phyloP scores from a whole-genome alignment of 208 protist species.

The Phytomonas sp. region DNA sequence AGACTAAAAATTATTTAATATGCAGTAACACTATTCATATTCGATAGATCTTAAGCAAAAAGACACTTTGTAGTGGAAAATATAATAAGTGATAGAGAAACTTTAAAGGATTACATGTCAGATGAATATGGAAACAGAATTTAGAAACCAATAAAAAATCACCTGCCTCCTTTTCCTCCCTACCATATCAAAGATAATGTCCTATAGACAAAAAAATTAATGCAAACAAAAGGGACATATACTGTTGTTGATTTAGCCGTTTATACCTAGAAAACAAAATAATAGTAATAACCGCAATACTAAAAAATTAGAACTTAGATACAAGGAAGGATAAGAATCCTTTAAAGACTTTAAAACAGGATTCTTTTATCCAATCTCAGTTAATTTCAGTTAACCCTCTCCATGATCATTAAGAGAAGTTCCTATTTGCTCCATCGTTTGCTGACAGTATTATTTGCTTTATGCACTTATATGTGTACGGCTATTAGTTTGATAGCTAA shows the following conservation, averaged over 20 bases:
- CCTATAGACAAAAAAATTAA: not conserved
- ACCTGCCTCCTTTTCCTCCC: not conserved
- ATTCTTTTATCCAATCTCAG: not conserved
- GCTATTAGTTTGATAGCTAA: not conserved
- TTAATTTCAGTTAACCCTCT: not conserved
- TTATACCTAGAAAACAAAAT: not conserved
- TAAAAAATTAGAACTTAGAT: constrained; percentile 4
- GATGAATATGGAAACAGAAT: not conserved
- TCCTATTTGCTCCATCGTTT: not conserved
- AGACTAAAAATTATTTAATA: not conserved
- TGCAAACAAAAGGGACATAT: not conserved
- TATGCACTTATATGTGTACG: not conserved
- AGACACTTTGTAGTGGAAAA: not conserved
- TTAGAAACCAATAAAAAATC: not conserved
- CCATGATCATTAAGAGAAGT: not conserved
- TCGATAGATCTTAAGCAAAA: not conserved
- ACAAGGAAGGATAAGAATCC: constrained; percentile 2
- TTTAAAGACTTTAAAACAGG: not conserved
- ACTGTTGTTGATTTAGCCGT: not conserved
- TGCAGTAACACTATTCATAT: not conserved
- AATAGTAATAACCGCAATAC: constrained; percentile 4
- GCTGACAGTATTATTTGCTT: not conserved
- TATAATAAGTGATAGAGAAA: not conserved
- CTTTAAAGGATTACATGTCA: not conserved
- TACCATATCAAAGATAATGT: not conserved